A percentile compares a stretch with the other conserved stretches of the same genome.
These are phyloP conservation scores for Aspergillus heteromorphus DNA, from an alignment of 495 filamentous ascomycete genomes.

Conservation along the genomic window DNA sequence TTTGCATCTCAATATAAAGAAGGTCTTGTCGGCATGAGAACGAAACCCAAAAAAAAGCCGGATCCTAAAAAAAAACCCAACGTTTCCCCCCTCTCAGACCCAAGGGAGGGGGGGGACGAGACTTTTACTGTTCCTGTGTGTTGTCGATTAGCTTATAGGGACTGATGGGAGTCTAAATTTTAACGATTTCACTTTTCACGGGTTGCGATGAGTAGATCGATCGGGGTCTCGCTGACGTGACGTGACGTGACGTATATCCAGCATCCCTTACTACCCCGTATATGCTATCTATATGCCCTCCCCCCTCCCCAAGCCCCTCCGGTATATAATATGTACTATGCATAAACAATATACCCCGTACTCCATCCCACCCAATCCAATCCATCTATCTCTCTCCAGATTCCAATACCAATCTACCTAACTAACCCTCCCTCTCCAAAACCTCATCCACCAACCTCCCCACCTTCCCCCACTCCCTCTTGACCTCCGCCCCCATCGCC, in stretches of 20 bases:
- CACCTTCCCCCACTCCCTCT: constrained; percentile 34
- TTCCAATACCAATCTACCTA: background rate
- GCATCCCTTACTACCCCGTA: background rate
- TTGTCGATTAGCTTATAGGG: background rate
- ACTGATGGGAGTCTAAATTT: constrained; percentile 15
- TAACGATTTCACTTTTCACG: constrained; percentile 16
- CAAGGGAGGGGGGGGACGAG: too few species aligned
- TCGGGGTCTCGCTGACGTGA: too few species aligned
- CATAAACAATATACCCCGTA: too few species aligned
- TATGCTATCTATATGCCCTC: too few species aligned
- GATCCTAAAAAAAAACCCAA: constrained; percentile 11
- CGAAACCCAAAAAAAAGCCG: constrained; percentile 8
- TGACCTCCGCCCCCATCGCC: constrained; percentile 18
- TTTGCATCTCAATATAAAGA: constrained; percentile 47
- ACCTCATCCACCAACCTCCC: constrained; percentile 23
- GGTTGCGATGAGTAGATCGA: background rate
- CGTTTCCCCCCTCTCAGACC: background rate
- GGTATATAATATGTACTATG: too few species aligned
- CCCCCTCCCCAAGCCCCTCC: too few species aligned
- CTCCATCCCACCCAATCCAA: too few species aligned
- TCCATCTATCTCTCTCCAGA: background rate
- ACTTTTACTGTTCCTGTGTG: background rate
- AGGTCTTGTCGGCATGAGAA: constrained; percentile 45
- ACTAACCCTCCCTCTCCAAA: constrained; percentile 14
- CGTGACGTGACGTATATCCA: background rate